Percentiles rank a stretch among this genome's conserved stretches.
Evolutionary conservation across 305 asterid genomes (phyloP).

Genomic region (Caryopteris hybrid): DNA sequence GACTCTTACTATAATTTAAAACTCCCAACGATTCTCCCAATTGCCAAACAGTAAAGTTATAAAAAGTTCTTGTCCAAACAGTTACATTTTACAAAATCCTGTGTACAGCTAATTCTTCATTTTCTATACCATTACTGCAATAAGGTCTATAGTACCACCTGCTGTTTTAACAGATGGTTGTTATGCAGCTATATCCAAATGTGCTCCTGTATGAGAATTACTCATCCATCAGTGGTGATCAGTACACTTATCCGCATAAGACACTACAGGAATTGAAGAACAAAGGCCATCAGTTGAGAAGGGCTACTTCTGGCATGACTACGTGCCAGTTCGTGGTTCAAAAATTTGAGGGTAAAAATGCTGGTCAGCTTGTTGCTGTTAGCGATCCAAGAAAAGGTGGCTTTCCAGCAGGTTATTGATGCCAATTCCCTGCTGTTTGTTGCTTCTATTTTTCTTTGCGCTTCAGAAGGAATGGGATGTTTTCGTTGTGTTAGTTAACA

Average conservation of each 20-base stretch:
- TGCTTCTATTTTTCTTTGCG: neutral
- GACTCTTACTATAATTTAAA: too few species aligned
- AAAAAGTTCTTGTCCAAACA: too few species aligned
- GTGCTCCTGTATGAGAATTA: constrained; percentile 1
- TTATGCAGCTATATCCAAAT: constrained; percentile 10
- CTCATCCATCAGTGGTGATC: constrained; percentile 3
- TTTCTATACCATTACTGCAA: neutral
- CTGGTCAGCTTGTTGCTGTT: constrained; percentile 4
- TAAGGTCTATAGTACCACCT: neutral
- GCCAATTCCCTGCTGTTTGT: neutral
- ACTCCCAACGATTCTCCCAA: too few species aligned
- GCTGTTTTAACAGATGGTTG: neutral
- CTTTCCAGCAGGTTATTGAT: constrained; percentile 17
- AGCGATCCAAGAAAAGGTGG: constrained; percentile 15
- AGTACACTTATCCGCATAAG: neutral
- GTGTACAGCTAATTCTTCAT: too few species aligned
- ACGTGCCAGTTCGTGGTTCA: constrained; percentile 12
- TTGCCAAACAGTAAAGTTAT: too few species aligned
- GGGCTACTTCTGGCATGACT: constrained; percentile 3
- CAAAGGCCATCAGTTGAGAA: constrained; percentile 1
- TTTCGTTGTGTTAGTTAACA: neutral
- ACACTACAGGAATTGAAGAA: neutral
- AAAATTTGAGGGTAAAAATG: neutral
- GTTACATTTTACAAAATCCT: too few species aligned
- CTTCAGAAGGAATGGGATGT: neutral